Percentiles rank a stretch among this genome's conserved stretches.
Conservation (phyloP, 768 basidiomycete species). For the Mycena indigotica region DNA sequence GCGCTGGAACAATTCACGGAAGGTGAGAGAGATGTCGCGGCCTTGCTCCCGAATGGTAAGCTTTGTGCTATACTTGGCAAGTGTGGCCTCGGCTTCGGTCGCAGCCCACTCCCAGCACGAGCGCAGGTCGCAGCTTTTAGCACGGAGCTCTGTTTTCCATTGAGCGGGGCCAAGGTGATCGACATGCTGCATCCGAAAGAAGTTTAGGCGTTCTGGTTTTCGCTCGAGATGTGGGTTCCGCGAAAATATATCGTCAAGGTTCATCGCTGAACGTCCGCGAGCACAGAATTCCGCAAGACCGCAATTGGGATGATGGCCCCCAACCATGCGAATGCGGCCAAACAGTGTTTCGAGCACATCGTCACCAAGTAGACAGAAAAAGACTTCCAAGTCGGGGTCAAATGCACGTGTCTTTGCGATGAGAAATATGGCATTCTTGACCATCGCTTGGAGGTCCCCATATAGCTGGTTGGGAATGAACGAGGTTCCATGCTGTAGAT, state of each 20-base stretch:
- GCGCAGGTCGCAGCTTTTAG: slow-evolving; percentile 1
- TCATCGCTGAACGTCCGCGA: slow-evolving; percentile 8
- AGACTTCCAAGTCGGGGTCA: slow-evolving; percentile 7
- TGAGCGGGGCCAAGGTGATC: slow-evolving; percentile 13
- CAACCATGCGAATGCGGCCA: slow-evolving; percentile 21
- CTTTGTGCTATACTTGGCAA: background rate
- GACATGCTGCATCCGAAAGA: slow-evolving; percentile 6
- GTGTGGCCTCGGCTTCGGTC: too few species aligned
- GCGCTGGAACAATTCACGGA: background rate
- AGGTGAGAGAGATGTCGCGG: background rate
- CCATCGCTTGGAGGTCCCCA: slow-evolving; percentile 14
- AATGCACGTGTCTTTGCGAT: slow-evolving; percentile 12
- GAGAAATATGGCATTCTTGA: slow-evolving; percentile 22
- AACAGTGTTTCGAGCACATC: slow-evolving; percentile 25
- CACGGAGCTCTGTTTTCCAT: slow-evolving; percentile 4
- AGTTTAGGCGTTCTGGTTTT: slow-evolving; percentile 5
- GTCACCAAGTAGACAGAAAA: slow-evolving; percentile 16
- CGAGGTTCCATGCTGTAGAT: slow-evolving; percentile 6
- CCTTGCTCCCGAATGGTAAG: background rate
- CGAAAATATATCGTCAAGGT: slow-evolving; percentile 9
- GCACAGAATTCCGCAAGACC: slow-evolving; percentile 3
- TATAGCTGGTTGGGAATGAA: slow-evolving; percentile 24
- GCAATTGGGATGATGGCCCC: slow-evolving; percentile 15
- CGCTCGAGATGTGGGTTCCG: slow-evolving; percentile 9
- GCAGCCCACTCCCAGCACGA: background rate